Conservation (phyloP, 345 rosid genomes). For the Rhodamnia rubescens region DNA sequence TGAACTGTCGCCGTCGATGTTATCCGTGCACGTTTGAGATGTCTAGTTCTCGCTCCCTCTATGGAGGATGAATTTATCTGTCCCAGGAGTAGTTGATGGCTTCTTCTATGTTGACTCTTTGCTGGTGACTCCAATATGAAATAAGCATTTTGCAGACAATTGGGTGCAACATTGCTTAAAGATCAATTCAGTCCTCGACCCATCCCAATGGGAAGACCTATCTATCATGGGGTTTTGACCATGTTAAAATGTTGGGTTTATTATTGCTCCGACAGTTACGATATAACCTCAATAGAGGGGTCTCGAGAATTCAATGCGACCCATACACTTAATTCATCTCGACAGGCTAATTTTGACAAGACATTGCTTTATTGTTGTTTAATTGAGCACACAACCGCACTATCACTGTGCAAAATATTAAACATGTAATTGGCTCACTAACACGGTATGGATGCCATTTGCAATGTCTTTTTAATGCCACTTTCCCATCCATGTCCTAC, state of each 20-base stretch:
- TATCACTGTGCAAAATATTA: too few species aligned
- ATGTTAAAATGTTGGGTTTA: not conserved
- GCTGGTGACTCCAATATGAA: not conserved
- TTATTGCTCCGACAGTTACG: not conserved
- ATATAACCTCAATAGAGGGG: not conserved
- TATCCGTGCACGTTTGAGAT: not conserved
- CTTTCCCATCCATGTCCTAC: too few species aligned
- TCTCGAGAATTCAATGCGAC: too few species aligned
- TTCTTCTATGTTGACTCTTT: not conserved
- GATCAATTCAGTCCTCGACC: not conserved
- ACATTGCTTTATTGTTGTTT: too few species aligned
- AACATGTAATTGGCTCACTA: too few species aligned
- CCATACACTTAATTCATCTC: too few species aligned
- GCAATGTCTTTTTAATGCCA: too few species aligned
- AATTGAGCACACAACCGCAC: too few species aligned
- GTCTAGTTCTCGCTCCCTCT: not conserved
- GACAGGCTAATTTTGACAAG: too few species aligned
- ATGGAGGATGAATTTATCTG: not conserved
- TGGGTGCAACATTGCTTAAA: not conserved
- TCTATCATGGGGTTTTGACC: not conserved
- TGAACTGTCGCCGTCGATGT: not conserved
- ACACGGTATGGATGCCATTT: too few species aligned
- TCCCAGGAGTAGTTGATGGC: not conserved
- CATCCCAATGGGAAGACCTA: not conserved
- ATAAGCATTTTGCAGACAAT: not conserved